Conservation (phyloP, 2,329 filamentous ascomycete species). For the Plectosphaerella plurivora region DNA sequence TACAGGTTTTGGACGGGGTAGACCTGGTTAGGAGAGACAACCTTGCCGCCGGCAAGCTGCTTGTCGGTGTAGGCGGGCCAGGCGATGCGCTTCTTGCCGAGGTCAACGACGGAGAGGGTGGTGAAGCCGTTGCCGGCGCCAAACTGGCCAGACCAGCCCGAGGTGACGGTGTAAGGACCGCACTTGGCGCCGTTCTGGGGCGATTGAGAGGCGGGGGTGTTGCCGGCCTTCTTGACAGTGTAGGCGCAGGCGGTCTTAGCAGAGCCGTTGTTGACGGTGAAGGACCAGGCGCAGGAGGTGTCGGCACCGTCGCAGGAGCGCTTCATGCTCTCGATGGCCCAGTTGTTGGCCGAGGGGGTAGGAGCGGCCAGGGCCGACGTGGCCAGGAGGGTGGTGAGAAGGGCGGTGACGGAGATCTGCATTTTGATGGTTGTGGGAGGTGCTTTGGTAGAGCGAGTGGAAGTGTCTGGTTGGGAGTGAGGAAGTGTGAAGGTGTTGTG, state of each 20-base stretch:
- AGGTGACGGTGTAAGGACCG: constrained; percentile 46
- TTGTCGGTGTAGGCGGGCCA: constrained; percentile 51
- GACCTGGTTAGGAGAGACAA: constrained; percentile 44
- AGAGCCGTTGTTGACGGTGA: constrained; percentile 33
- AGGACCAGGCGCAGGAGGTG: constrained; percentile 38
- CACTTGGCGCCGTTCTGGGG: constrained; percentile 36
- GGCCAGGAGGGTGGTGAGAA: constrained; percentile 29
- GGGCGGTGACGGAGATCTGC: constrained; percentile 35
- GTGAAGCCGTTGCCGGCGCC: constrained; percentile 49
- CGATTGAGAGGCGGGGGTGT: constrained; percentile 26
- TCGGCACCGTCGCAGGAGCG: constrained; percentile 34
- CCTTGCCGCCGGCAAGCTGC: constrained; percentile 37
- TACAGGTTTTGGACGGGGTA: constrained; percentile 27
- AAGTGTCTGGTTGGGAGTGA: background rate
- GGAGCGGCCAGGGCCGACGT: constrained; percentile 27
- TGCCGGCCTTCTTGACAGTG: constrained; percentile 31
- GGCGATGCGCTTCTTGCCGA: constrained; percentile 35
- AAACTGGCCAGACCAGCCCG: constrained; percentile 53
- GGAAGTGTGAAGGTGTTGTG: background rate
- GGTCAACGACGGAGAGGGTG: constrained; percentile 44
- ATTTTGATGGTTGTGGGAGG: constrained; percentile 22
- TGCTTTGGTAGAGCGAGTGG: background rate
- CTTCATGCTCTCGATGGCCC: constrained; percentile 34
- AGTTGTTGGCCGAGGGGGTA: constrained; percentile 24
- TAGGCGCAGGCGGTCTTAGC: constrained; percentile 31